Evolutionary conservation across 768 basidiomycete genomes (phyloP).

Genomic region (Xerocomellus amylosporus): DNA sequence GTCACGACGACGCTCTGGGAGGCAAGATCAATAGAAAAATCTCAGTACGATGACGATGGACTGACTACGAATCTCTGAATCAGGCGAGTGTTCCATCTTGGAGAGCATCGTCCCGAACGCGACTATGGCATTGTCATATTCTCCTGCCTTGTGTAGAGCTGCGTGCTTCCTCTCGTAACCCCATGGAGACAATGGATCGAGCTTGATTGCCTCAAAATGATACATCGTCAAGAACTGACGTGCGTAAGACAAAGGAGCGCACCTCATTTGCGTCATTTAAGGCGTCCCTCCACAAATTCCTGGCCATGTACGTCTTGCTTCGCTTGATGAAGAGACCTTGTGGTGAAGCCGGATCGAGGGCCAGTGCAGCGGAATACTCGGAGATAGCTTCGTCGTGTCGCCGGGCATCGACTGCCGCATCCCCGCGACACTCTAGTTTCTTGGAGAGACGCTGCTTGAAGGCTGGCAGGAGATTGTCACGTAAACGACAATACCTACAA

Average conservation of each 20-base stretch:
- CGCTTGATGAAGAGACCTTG: conserved; percentile 1
- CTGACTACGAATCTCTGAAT: conserved; percentile 6
- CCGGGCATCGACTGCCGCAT: neutral
- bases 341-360: neutral
- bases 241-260: neutral
- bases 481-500: neutral
- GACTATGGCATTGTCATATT: neutral
- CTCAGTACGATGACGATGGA: neutral
- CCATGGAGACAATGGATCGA: conserved; percentile 5
- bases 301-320: neutral
- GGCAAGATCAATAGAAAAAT: neutral
- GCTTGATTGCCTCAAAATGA: conserved; percentile 5
- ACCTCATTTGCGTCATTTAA: conserved; percentile 11
- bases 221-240: neutral
- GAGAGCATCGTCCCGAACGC: conserved; percentile 11
- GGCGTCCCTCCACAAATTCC: neutral
- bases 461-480: neutral
- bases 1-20: neutral
- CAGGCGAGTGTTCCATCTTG: conserved; percentile 1
- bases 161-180: conserved; percentile 12
- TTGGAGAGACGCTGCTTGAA: neutral
- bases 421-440: neutral
- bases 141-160: neutral
- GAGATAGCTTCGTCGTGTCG: conserved; percentile 1
- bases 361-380: conserved; percentile 5